Evolutionary conservation across 1,139 yeast genomes (phyloP).

Genomic region (Geotrichum candidum): DNA sequence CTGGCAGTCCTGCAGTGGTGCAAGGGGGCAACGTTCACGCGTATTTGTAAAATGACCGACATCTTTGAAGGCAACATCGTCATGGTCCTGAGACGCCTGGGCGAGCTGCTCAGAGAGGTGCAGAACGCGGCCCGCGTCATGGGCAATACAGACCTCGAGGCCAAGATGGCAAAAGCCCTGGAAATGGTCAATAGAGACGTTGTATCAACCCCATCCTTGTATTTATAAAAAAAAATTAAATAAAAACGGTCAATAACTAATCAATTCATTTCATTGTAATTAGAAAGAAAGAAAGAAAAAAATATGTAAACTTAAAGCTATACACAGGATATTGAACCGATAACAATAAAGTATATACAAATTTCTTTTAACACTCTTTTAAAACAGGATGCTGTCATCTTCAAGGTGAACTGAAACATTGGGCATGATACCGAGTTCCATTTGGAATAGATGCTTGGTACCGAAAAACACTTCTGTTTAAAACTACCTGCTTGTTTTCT

Average conservation of each 20-base stretch:
- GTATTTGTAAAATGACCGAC: conserved; percentile 96
- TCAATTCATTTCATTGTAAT: too few species aligned
- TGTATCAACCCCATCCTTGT: conserved; percentile 92
- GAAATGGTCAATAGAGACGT: conserved; percentile 89
- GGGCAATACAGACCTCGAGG: conserved; percentile 79
- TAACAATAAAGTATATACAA: too few species aligned
- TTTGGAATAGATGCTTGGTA: too few species aligned
- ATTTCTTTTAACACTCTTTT: too few species aligned
- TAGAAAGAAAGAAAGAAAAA: too few species aligned
- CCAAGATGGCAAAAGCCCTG: conserved; percentile 81
- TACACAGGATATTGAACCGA: too few species aligned
- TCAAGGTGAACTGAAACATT: too few species aligned
- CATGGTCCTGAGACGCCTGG: conserved; percentile 87
- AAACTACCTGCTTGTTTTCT: too few species aligned
- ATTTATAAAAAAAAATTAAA: conserved; percentile 38
- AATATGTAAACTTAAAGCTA: too few species aligned
- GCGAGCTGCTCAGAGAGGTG: conserved; percentile 87
- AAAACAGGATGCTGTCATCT: too few species aligned
- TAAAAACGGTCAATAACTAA: background rate
- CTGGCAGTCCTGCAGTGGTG: conserved; percentile 97
- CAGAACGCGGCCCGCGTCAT: conserved; percentile 86
- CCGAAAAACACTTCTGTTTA: too few species aligned
- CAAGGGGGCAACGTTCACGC: conserved; percentile 90
- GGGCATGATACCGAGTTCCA: too few species aligned
- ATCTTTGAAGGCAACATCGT: conserved; percentile 96